phyloP scores from a whole-genome alignment of 345 rosid species.

The Acer campestre region DNA sequence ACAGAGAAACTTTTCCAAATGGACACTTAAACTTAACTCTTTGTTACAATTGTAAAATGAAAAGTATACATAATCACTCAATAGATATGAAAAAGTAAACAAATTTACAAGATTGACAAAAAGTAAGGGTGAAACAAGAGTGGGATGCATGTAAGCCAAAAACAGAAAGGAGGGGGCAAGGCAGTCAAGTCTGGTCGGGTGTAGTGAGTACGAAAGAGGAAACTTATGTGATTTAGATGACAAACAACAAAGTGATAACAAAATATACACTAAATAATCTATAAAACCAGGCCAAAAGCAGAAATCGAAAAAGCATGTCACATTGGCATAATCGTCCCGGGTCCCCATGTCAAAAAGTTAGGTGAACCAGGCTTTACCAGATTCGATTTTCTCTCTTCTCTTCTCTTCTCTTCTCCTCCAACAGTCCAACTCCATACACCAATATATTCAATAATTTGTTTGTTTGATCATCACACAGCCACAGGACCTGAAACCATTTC shows the following conservation, averaged over 20 bases:
- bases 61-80: too few relatives aligned
- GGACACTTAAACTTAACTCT: too few relatives aligned
- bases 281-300: not conserved
- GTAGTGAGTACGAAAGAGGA: not conserved
- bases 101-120: not conserved
- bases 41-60: too few relatives aligned
- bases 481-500: not conserved
- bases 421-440: slow-evolving; percentile 10
- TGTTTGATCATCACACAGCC: not conserved
- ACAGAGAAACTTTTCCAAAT: too few relatives aligned
- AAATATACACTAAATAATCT: not conserved
- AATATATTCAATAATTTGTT: not conserved
- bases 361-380: slow-evolving; percentile 35
- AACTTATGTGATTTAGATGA: not conserved
- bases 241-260: not conserved
- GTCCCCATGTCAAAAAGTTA: slow-evolving; percentile 34
- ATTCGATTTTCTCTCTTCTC: slow-evolving; percentile 33
- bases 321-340: slow-evolving; percentile 10
- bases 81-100: too few relatives aligned
- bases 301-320: not conserved
- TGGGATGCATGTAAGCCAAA: not conserved
- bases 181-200: slow-evolving; percentile 6
- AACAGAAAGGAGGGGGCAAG: not conserved
- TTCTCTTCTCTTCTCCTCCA: slow-evolving; percentile 9
- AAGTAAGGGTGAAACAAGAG: not conserved